phyloP scores from a whole-genome alignment of 2,329 filamentous ascomycete species.

The Penicillium italicum region DNA sequence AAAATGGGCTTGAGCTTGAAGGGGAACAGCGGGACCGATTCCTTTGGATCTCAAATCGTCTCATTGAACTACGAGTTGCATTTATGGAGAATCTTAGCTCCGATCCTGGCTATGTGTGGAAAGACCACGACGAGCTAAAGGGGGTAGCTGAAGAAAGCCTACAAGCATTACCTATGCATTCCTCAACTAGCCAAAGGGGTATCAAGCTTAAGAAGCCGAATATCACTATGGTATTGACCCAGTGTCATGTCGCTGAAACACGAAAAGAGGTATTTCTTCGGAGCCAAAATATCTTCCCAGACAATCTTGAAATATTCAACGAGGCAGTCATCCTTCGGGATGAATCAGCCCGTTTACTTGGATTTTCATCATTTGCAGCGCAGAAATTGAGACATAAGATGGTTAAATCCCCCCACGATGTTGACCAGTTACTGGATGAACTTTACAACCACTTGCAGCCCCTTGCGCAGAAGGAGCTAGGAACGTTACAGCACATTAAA shows the following conservation, averaged over 20 bases:
- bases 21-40: neutral
- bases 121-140: neutral
- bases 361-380: neutral
- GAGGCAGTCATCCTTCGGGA: neutral
- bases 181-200: neutral
- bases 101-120: neutral
- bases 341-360: neutral
- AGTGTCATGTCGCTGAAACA: neutral
- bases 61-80: neutral
- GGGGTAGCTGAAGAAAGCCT: neutral
- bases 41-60: neutral
- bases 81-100: neutral
- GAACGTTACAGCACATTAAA: neutral
- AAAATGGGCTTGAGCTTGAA: neutral
- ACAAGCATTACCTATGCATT: neutral
- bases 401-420: neutral
- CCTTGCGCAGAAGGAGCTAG: neutral
- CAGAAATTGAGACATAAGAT: neutral
- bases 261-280: neutral
- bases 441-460: neutral
- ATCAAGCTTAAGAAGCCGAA: neutral
- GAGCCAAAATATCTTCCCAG: neutral
- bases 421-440: neutral
- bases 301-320: neutral
- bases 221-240: neutral